Percentiles rank a stretch among this genome's conserved stretches.
Conservation (phyloP, 2,329 filamentous ascomycete species). For the Alternaria burnsii region DNA sequence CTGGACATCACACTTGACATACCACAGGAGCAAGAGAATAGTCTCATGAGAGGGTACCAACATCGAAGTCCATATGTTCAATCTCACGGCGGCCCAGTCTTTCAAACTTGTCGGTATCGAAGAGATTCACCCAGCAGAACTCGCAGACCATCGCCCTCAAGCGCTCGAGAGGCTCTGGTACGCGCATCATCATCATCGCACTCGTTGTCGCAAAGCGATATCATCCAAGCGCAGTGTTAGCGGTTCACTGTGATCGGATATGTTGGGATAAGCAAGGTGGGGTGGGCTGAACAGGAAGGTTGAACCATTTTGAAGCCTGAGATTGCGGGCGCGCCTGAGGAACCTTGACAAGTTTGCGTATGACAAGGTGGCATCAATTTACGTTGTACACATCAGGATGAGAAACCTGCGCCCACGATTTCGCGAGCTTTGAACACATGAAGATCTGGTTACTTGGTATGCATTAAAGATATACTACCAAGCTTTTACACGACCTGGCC, state of each 20-base stretch:
- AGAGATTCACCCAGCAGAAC: neutral
- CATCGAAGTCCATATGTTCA: too few relatives aligned
- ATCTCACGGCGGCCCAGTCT: neutral
- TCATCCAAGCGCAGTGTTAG: fast-evolving
- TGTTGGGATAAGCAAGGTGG: too few relatives aligned
- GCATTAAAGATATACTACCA: neutral
- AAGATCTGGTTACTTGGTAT: neutral
- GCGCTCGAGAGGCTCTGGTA: neutral
- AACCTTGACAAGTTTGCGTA: neutral
- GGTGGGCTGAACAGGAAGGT: neutral
- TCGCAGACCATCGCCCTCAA: neutral
- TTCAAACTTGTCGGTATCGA: neutral
- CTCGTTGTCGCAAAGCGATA: fast-evolving
- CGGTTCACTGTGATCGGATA: fast-evolving
- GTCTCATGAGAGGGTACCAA: too few relatives aligned
- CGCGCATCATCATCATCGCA: neutral
- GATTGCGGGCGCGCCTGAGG: neutral
- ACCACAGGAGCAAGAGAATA: too few relatives aligned
- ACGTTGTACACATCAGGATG: neutral
- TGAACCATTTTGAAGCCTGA: neutral
- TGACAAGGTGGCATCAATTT: neutral
- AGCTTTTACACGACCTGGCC: neutral
- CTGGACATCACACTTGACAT: too few relatives aligned
- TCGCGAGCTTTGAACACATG: neutral
- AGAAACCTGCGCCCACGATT: fast-evolving